Base-by-base conservation (phyloP, 352 stramenopile species). In the Globisporangium ultimum region DNA sequence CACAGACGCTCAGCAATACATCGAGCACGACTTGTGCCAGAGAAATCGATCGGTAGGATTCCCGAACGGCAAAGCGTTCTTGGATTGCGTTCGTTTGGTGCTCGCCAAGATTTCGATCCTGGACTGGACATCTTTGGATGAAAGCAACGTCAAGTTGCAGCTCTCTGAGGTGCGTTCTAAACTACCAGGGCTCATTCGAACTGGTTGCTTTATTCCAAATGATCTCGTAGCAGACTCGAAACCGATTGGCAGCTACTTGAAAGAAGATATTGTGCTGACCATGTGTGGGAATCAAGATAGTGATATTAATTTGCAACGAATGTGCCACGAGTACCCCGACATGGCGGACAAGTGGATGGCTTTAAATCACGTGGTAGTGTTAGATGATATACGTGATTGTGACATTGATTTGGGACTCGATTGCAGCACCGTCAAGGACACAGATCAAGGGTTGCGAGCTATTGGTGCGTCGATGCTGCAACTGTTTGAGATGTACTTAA, bases 81-180 rank as follows among this genome's bases (percentile, higher is more conserved):
- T 85, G 21, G 75, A 91, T 48, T 91, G 78, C 54, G 71, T 91
- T 54, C 72, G 75, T 3, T 66, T 89, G 50, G 61, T 89, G 15
- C 38, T 89, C 17, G 74, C 82, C 0, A 92, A 90, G 61, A 83
- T 92, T 8, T 78, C 76, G 15, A 87, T 87, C 18, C 48, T 92
- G 28, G 83, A 89, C 56, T 92, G 83, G 78, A 92, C 83, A 28
- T 71, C 70, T 10, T 55, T 87, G 10, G 72, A 89, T n/a, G 76
- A 84, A 28, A 88, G 66, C 36, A 69, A 69, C 2, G 52, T 76
- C 1, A 63, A 55, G 46, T 76, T 88, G 45, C 74, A 86, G 43
- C 38, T 90, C 12, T 66, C 72, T 6, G 76, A 90, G 53, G 51
- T 84, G 14, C 67, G 52, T 4, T 70, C 67, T 0, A 78, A 84